These are phyloP conservation scores for Cladosporium velox DNA, from an alignment of 2,329 filamentous ascomycete genomes.

Conservation along the genomic window DNA sequence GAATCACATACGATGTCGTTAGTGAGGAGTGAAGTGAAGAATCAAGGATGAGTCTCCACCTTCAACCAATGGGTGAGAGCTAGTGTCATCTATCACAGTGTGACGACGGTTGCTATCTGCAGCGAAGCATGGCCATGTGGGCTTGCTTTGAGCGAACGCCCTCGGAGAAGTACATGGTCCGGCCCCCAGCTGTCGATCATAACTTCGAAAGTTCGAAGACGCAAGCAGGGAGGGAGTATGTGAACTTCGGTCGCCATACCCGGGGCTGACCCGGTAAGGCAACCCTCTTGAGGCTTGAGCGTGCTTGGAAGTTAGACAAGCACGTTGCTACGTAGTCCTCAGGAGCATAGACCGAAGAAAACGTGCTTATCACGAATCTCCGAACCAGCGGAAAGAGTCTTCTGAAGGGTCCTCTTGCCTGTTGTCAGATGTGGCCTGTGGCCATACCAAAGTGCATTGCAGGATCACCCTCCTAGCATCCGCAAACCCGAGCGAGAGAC, in stretches of 20 bases:
- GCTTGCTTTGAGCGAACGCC: background rate
- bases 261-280: background rate
- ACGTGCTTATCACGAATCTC: background rate
- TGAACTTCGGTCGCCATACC: background rate
- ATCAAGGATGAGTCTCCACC: background rate
- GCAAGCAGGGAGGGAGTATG: background rate
- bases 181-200: background rate
- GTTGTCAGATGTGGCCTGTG: background rate
- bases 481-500: background rate
- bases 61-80: background rate
- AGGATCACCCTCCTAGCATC: background rate
- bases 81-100: background rate
- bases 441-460: background rate
- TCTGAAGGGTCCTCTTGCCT: background rate
- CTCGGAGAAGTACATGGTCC: background rate
- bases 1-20: background rate
- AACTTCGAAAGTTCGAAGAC: background rate
- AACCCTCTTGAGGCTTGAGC: background rate
- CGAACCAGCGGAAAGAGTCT: background rate
- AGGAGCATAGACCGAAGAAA: background rate
- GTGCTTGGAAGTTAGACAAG: background rate
- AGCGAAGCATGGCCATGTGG: background rate
- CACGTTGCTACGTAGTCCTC: background rate
- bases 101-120: background rate
- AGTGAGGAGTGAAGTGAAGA: background rate